These are phyloP conservation scores for Prunus persica DNA, from an alignment of 306 rosid genomes.

Conservation along the genomic window Prunus_persica_NCBIv2 NC_034011.1:23394501-23395000, in stretches of 20 bases:
- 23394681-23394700: too few relatives aligned
- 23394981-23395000: neutral
- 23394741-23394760: too few relatives aligned
- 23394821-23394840: too few relatives aligned
- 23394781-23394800: too few relatives aligned
- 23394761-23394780: fast-evolving
- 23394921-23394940: neutral
- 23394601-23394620: neutral
- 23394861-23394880: too few relatives aligned
- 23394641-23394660: neutral
- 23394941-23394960: too few relatives aligned
- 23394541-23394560: neutral
- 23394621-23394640: neutral
- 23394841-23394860: too few relatives aligned
- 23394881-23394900: neutral
- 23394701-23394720: too few relatives aligned
- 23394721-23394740: too few relatives aligned
- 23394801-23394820: too few relatives aligned
- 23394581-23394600: neutral
- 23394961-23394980: neutral
- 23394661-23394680: too few relatives aligned
- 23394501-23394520: too few relatives aligned
- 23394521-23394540: neutral
- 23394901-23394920: neutral
- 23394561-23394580: neutral